Percentiles rank a stretch among this genome's conserved stretches.
Evolutionary conservation across 2,329 filamentous ascomycete genomes (phyloP).

Genomic region (Fusarium sp.): DNA sequence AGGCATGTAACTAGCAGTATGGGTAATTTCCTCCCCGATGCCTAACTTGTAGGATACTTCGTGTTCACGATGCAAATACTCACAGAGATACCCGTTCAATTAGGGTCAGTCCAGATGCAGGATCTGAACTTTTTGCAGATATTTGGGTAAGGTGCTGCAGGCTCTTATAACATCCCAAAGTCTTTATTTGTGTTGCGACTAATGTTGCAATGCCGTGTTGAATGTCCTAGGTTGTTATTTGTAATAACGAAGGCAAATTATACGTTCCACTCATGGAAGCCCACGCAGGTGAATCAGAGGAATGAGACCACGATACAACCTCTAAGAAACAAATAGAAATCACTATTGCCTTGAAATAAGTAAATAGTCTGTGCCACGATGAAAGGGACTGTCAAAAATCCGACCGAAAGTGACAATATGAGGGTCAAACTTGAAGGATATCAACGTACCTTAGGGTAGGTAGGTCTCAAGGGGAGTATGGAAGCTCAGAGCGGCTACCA

Average conservation of each 20-base stretch:
- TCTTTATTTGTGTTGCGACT: neutral
- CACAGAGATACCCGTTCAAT: neutral
- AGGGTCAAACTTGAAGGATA: neutral
- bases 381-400: neutral
- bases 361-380: neutral
- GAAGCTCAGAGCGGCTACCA: neutral
- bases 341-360: neutral
- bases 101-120: too few species aligned
- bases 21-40: neutral
- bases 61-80: neutral
- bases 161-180: accelerated
- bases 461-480: too few species aligned
- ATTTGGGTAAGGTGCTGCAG: neutral
- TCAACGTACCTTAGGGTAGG: neutral
- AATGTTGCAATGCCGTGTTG: accelerated
- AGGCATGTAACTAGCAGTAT: too few species aligned
- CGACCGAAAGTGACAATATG: neutral
- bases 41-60: neutral
- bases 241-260: accelerated
- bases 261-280: accelerated
- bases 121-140: neutral
- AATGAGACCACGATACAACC: neutral
- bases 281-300: neutral
- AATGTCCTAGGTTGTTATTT: too few species aligned
- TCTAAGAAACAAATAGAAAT: too few species aligned